These are phyloP conservation scores for Berkeleyomyces rouxiae DNA, from an alignment of 2,329 filamentous ascomycete species.

Conservation along the genomic window DNA sequence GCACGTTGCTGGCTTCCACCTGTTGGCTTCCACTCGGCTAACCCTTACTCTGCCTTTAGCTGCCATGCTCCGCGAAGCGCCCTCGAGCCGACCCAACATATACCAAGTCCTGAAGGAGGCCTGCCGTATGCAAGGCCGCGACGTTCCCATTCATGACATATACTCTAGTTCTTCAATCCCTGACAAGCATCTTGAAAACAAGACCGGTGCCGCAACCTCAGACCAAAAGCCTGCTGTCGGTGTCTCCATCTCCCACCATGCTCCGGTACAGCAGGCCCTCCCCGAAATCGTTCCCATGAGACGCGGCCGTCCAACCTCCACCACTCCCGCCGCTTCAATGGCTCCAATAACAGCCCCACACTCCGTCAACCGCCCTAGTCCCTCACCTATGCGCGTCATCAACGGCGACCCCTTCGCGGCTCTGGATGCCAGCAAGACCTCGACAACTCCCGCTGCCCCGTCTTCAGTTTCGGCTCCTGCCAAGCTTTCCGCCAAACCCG, in stretches of 20 bases:
- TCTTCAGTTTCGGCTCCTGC: slow-evolving; percentile 7
- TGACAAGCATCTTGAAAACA: slow-evolving; percentile 36
- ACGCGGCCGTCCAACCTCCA: slow-evolving; percentile 47
- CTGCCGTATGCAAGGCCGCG: slow-evolving; percentile 74
- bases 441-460: neutral
- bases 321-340: slow-evolving; percentile 14
- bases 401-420: slow-evolving; percentile 78
- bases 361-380: slow-evolving; percentile 28
- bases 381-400: slow-evolving; percentile 53
- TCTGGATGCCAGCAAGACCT: slow-evolving; percentile 47
- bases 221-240: slow-evolving; percentile 46
- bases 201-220: slow-evolving; percentile 37
- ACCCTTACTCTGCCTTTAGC: slow-evolving; percentile 30
- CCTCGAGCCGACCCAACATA: slow-evolving; percentile 67
- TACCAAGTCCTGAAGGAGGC: slow-evolving; percentile 81
- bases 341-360: neutral
- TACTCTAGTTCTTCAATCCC: slow-evolving; percentile 49
- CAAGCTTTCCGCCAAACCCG: neutral
- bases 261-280: slow-evolving; percentile 53
- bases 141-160: slow-evolving; percentile 78
- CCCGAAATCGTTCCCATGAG: slow-evolving; percentile 92
- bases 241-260: slow-evolving; percentile 62
- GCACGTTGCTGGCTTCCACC: neutral
- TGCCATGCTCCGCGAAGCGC: slow-evolving; percentile 79
- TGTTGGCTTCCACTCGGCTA: neutral